Conservation (phyloP, 371 early-diverging fungal genomes). For the Neoconidiobolus thromboides region DNA sequence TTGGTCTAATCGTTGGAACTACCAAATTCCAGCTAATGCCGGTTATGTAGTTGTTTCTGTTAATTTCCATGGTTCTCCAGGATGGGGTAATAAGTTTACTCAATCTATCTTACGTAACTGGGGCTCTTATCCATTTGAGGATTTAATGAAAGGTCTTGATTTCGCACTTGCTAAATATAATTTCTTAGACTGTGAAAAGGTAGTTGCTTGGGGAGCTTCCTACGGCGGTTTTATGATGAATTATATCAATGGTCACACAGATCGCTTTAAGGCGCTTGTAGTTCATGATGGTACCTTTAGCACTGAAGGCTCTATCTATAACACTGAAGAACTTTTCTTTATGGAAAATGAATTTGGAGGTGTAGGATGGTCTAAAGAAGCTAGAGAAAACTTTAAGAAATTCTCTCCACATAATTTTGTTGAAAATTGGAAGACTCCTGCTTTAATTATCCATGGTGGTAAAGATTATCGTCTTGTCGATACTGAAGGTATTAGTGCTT, state of each 20-base stretch:
- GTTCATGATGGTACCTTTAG: conserved; percentile 72
- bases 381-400: conserved; percentile 23
- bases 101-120: conserved; percentile 54
- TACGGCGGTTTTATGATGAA: conserved; percentile 78
- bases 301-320: conserved; percentile 34
- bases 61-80: conserved; percentile 64
- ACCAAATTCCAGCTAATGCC: conserved; percentile 50
- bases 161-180: conserved; percentile 29
- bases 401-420: conserved; percentile 54
- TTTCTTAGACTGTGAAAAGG: conserved; percentile 35
- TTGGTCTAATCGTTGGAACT: conserved; percentile 21
- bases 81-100: conserved; percentile 67
- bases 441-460: conserved; percentile 52
- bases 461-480: conserved; percentile 42
- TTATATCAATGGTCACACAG: conserved; percentile 35
- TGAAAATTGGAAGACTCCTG: conserved; percentile 59
- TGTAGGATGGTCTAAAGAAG: conserved; percentile 18
- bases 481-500: conserved; percentile 50
- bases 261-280: conserved; percentile 52
- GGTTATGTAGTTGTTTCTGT: conserved; percentile 56
- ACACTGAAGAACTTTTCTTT: conserved; percentile 68
- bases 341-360: conserved; percentile 53
- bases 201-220: conserved; percentile 54
- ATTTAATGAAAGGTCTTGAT: conserved; percentile 51
- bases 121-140: conserved; percentile 56